Conservation (phyloP, 1,284 basidiomycete genomes). For the Mycena sp. region DNA sequence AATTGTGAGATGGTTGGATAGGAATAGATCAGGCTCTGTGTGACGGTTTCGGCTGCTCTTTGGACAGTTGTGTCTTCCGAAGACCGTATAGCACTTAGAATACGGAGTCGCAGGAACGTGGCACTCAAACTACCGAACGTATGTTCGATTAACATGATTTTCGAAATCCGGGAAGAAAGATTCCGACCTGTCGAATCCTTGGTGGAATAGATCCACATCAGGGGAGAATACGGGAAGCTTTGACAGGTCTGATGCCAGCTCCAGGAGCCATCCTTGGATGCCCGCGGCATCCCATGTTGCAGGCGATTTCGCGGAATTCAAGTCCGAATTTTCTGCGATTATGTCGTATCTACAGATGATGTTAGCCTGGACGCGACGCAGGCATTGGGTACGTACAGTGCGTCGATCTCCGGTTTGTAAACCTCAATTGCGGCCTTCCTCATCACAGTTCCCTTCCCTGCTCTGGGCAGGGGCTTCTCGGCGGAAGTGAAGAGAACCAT, state of each 20-base stretch:
- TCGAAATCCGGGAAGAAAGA: too few relatives aligned
- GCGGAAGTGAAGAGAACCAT: slow-evolving; percentile 46
- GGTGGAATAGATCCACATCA: slow-evolving; percentile 53
- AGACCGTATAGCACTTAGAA: slow-evolving; percentile 41
- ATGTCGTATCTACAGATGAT: slow-evolving; percentile 14
- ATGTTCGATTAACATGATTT: too few relatives aligned
- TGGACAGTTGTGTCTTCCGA: background rate
- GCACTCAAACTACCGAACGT: slow-evolving; percentile 47
- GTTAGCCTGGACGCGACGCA: background rate
- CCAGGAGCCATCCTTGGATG: slow-evolving; percentile 43
- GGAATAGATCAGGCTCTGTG: slow-evolving; percentile 45
- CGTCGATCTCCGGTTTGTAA: slow-evolving; percentile 48
- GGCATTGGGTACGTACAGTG: slow-evolving; percentile 38
- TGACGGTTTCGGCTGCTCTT: slow-evolving; percentile 4
- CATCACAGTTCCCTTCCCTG: slow-evolving; percentile 50
- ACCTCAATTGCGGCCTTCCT: slow-evolving; percentile 44
- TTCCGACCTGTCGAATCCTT: slow-evolving; percentile 55
- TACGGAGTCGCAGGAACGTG: slow-evolving; percentile 47
- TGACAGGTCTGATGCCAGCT: slow-evolving; percentile 34
- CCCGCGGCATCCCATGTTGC: slow-evolving; percentile 36
- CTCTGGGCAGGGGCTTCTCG: slow-evolving; percentile 45
- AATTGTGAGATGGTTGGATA: slow-evolving; percentile 44
- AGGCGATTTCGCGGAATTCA: slow-evolving; percentile 29
- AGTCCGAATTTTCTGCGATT: slow-evolving; percentile 22
- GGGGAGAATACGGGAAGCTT: slow-evolving; percentile 19